Base-by-base conservation (phyloP, 192 early-diverging fungal species). In the Mortierella antarctica region DNA sequence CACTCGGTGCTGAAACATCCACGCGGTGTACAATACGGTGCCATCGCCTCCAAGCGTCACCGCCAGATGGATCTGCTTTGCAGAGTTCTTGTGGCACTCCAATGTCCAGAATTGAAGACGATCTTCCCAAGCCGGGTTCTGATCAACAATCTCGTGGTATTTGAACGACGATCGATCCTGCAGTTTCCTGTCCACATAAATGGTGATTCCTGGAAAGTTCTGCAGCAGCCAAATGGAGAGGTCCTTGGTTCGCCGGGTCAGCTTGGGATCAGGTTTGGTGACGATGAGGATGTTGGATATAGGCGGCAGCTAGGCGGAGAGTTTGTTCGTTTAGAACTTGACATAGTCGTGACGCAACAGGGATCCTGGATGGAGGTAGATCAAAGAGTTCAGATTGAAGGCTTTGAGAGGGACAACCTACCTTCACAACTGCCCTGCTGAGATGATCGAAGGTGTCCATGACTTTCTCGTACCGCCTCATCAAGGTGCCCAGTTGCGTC, bases 21-120 rank as follows among this genome's bases (percentile, higher is more conserved):
- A 96, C 20, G 94, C 88, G 15, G 95, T 92, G 71, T 92, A 97
- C 10, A 97, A 85, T 6, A 97, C 94, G 0, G 96, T 98, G 7
- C 96, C 96, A 83, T 98, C 96, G 10, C 96, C 97, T 48, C 96
- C 96, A 57, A 98, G 85, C 0, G 82, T 72, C 9, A 83, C 56
- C 4, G 66, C 74, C 2, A 83, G 66, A 49, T 83, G 73, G 39
- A 83, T 83, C 39, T 72, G 42, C 14, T 63, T 53, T 4, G 12
- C 15, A 12, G 62, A 50, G 7, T 72, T n/a, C 46, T 72, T 72
- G 14, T 68, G 57, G 48, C 70, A 67, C 7, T 72, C 70, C 6
- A 57, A 18, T n/a, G 60, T 70, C 77, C 77, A 80, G 51, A 80
- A 76, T 40, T 51, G 65, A 1, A 76, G 31, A 21, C 65, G 69